Base-by-base conservation (phyloP, 495 filamentous ascomycete species). In the Podospora bellae-mahoneyi region DNA sequence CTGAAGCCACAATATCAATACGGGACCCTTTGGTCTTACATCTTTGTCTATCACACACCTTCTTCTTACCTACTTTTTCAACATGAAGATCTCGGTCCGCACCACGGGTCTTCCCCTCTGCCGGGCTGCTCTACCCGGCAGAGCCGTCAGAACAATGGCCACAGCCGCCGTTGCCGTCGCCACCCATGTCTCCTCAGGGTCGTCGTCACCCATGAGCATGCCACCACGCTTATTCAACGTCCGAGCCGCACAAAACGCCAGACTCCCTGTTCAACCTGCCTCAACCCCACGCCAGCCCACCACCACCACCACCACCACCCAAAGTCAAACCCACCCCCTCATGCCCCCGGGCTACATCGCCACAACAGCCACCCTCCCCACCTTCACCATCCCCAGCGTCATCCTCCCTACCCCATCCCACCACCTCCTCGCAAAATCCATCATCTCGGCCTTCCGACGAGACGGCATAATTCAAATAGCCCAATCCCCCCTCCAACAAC, bases 401-500 rank as follows among this genome's bases (percentile, higher is more conserved):
- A 70, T 79, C 27, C 75, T 74, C 1, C 76, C 73, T 2, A 69
- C 71, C 53, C 28, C 64, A 3, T 66, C 67, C 16, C 72, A 80
- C 69, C 56, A 58, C 20, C 67, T 67, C 19, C 71, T 81, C 39
- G 81, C 76, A n/a, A 69, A 74, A 26, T 76, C 74, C 20, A 70
- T 83, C 60, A 71, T 83, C 59, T 59, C 73, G 10, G 73, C 76
- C 13, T 83, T 80, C 80, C 76, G 75, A 54, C 68, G 70, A 4
- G 77, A 81, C 60, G 81, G 80, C 62, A 82, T 83, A 64, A 73
- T 83, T 64, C 80, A 83, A 64, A 77, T 83, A 26, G 72, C 69
- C 56, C 76, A 81, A 78, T 69, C 34, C 20, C 64, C 68, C 23
- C 4, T 44, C 23, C 75, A 80, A 48, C 62, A 63, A 23, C 55